These are phyloP conservation scores for Podaxis carcinomalis DNA, from an alignment of 768 basidiomycete species.

Conservation along the genomic window DNA sequence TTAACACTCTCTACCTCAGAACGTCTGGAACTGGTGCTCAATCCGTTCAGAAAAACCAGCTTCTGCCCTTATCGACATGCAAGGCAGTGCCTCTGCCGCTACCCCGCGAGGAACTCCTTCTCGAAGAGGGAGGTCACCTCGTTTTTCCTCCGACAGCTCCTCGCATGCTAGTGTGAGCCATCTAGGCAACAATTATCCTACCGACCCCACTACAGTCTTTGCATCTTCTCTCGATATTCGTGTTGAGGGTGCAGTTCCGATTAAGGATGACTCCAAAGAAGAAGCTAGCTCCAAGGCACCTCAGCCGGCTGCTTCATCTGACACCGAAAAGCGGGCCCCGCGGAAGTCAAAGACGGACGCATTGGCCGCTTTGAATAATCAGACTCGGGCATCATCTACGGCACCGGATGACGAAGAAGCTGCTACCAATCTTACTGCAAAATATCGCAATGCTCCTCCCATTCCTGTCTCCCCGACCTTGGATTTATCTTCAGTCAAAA, in stretches of 20 bases:
- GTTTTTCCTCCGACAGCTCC: slow-evolving; percentile 43
- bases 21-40: slow-evolving; percentile 33
- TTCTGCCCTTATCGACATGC: slow-evolving; percentile 32
- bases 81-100: slow-evolving; percentile 39
- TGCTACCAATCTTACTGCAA: slow-evolving; percentile 42
- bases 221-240: slow-evolving; percentile 72
- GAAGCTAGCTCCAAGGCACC: slow-evolving; percentile 30
- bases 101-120: slow-evolving; percentile 56
- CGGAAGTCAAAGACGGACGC: slow-evolving; percentile 91
- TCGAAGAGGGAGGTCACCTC: slow-evolving; percentile 60
- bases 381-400: slow-evolving; percentile 52
- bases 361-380: slow-evolving; percentile 70
- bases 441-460: slow-evolving; percentile 47
- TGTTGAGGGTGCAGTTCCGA: slow-evolving; percentile 69
- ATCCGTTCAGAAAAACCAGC: slow-evolving; percentile 31
- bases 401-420: slow-evolving; percentile 51
- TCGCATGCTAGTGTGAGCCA: slow-evolving; percentile 42
- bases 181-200: slow-evolving; percentile 43
- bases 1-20: slow-evolving; percentile 36
- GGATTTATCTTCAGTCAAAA: slow-evolving; percentile 72
- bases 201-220: slow-evolving; percentile 49
- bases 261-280: slow-evolving; percentile 43
- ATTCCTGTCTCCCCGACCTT: slow-evolving; percentile 60
- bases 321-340: slow-evolving; percentile 61
- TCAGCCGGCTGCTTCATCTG: slow-evolving; percentile 33